phyloP scores from a whole-genome alignment of 352 stramenopile genomes.

The Phytophthora nicotianae region DNA sequence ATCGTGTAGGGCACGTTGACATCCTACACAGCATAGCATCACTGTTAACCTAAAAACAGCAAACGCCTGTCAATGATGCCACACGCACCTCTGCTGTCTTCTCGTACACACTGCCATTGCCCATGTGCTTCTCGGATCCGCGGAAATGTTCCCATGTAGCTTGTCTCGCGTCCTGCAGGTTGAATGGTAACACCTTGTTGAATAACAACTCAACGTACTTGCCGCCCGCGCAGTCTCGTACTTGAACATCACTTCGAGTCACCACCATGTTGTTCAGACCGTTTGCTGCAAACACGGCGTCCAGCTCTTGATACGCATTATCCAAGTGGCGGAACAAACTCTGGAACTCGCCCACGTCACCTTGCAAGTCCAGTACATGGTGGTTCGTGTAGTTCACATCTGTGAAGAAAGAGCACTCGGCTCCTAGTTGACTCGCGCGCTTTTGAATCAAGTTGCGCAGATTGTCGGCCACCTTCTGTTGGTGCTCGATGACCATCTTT shows the following conservation, averaged over 20 bases:
- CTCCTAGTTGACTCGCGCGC: slow-evolving; percentile 21
- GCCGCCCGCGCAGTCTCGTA: slow-evolving; percentile 30
- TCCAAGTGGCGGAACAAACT: slow-evolving; percentile 31
- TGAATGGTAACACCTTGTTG: slow-evolving; percentile 52
- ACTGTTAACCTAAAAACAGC: not conserved
- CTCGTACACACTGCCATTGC: slow-evolving; percentile 37
- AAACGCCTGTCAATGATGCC: not conserved
- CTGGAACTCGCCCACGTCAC: slow-evolving; percentile 32
- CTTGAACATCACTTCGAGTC: slow-evolving; percentile 32
- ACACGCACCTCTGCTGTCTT: slow-evolving; percentile 31
- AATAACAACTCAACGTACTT: slow-evolving; percentile 42
- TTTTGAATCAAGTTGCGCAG: slow-evolving; percentile 24
- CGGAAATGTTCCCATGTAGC: slow-evolving; percentile 44
- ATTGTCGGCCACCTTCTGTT: slow-evolving; percentile 24
- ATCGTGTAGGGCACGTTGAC: slow-evolving; percentile 35
- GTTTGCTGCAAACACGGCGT: slow-evolving; percentile 32
- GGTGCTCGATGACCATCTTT: slow-evolving; percentile 43
- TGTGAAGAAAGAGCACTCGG: slow-evolving; percentile 28
- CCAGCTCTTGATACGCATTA: slow-evolving; percentile 31
- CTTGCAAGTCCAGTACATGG: slow-evolving; percentile 14
- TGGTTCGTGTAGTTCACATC: slow-evolving; percentile 12
- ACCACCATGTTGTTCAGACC: slow-evolving; percentile 31
- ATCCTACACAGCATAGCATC: slow-evolving; percentile 25
- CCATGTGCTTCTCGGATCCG: slow-evolving; percentile 32
- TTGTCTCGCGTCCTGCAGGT: slow-evolving; percentile 30